Evolutionary conservation across 2,329 filamentous ascomycete genomes (phyloP).

Genomic region (Alternaria sp.): DNA sequence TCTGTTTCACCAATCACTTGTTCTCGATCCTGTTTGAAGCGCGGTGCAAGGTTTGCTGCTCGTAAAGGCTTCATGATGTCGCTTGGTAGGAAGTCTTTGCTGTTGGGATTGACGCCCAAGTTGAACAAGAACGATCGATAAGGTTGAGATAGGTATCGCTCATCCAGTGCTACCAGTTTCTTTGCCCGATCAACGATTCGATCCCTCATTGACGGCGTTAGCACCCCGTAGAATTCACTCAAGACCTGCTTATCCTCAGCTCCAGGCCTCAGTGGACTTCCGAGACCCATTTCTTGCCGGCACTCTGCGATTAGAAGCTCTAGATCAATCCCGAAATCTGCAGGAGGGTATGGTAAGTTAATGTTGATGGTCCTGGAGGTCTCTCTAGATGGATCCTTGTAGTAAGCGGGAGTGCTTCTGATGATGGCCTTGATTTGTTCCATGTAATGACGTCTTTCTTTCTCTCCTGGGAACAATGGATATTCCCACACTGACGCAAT

Average conservation of each 20-base stretch:
- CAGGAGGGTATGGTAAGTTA: constrained; percentile 18
- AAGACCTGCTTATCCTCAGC: constrained; percentile 13
- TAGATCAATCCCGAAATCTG: constrained; percentile 28
- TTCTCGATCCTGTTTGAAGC: constrained; percentile 18
- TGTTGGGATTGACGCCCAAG: constrained; percentile 27
- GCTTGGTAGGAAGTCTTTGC: constrained; percentile 32
- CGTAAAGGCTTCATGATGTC: constrained; percentile 38
- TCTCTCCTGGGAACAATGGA: constrained; percentile 31
- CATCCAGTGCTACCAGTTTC: constrained; percentile 27
- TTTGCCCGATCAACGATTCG: constrained; percentile 28
- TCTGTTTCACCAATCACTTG: neutral
- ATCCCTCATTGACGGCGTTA: constrained; percentile 24
- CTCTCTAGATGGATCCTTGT: constrained; percentile 6
- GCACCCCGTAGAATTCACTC: constrained; percentile 34
- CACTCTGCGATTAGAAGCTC: constrained; percentile 16
- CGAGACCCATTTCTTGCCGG: constrained; percentile 15
- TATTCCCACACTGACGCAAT: constrained; percentile 23
- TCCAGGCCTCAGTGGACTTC: neutral
- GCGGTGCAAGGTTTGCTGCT: constrained; percentile 26
- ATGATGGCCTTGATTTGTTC: constrained; percentile 27
- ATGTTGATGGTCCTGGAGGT: constrained; percentile 13
- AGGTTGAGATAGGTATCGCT: constrained; percentile 17
- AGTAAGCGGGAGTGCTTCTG: constrained; percentile 13
- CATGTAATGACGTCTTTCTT: constrained; percentile 27
- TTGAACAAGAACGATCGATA: constrained; percentile 20